Evolutionary conservation across 129 eudicot genomes (phyloP).

Genomic region (Solidago caesia): DNA sequence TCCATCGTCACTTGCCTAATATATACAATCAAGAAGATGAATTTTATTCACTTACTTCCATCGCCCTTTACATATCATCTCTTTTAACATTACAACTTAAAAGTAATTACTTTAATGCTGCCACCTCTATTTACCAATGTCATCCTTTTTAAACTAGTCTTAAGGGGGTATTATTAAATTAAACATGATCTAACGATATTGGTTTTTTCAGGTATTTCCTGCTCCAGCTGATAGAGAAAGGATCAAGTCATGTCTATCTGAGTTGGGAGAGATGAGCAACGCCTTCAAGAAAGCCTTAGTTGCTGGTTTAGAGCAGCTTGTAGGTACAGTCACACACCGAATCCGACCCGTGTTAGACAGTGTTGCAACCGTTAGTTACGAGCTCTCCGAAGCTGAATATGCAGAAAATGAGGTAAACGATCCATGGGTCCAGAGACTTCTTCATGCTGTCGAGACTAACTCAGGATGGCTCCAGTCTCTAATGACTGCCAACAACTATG

Average conservation of each 20-base stretch:
- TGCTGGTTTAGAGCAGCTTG: conserved; percentile 75
- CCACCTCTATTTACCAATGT: background rate
- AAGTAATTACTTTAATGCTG: background rate
- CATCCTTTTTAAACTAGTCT: conserved; percentile 5
- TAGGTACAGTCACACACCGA: conserved; percentile 74
- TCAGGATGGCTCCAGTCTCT: conserved; percentile 87
- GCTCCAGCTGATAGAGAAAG: conserved; percentile 85
- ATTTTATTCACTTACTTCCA: too few relatives aligned
- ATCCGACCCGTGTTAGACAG: conserved; percentile 71
- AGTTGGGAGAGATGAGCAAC: conserved; percentile 75
- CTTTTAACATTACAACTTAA: too few relatives aligned
- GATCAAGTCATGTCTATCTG: conserved; percentile 77
- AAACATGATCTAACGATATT: background rate
- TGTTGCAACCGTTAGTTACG: conserved; percentile 79
- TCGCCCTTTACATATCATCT: too few relatives aligned
- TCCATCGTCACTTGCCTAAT: conserved; percentile 27
- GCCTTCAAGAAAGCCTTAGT: conserved; percentile 73
- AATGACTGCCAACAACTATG: conserved; percentile 85
- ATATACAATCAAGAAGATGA: background rate
- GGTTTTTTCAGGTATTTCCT: conserved; percentile 56
- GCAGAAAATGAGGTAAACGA: conserved; percentile 95
- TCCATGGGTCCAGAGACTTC: conserved; percentile 96
- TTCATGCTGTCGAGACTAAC: conserved; percentile 77
- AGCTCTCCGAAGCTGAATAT: conserved; percentile 82
- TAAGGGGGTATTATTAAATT: background rate